Conservation (phyloP, 2,329 filamentous ascomycete species). For the Microdochium paspali region DNA sequence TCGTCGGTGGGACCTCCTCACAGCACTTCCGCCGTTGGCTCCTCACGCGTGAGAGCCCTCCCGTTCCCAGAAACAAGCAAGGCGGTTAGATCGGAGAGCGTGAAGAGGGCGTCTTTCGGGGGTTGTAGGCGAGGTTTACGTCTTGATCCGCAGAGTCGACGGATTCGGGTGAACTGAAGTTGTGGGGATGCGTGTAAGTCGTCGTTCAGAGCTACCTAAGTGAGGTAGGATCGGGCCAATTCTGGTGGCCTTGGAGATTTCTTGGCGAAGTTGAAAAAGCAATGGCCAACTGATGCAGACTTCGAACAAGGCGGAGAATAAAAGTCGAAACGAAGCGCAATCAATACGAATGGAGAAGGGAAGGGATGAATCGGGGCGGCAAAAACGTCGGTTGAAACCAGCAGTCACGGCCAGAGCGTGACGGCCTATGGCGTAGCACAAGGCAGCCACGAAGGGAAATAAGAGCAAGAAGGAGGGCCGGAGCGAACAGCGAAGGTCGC, state of each 20-base stretch:
- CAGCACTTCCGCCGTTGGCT: too few relatives aligned
- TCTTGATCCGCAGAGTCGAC: too few relatives aligned
- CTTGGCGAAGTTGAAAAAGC: not conserved
- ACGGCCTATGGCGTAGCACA: not conserved
- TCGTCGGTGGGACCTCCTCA: too few relatives aligned
- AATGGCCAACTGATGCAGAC: not conserved
- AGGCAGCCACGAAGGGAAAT: not conserved
- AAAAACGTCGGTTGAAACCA: not conserved
- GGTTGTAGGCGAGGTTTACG: too few relatives aligned
- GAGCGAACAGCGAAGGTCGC: not conserved
- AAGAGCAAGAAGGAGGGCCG: not conserved
- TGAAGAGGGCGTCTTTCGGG: too few relatives aligned
- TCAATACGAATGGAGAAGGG: not conserved
- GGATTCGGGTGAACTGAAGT: too few relatives aligned
- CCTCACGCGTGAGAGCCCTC: too few relatives aligned
- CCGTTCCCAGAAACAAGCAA: too few relatives aligned
- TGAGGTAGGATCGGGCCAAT: too few relatives aligned
- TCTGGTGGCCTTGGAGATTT: not conserved
- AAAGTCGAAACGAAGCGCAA: not conserved
- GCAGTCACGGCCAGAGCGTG: not conserved
- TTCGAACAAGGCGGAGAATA: not conserved
- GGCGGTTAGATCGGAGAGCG: too few relatives aligned
- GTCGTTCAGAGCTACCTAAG: too few relatives aligned
- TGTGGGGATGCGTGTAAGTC: too few relatives aligned
- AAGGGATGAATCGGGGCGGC: not conserved